Percentiles rank a stretch among this genome's conserved stretches.
These are phyloP conservation scores for Persicaria tinctoria DNA, from an alignment of 148 eudicot genomes.

Conservation along the genomic window DNA sequence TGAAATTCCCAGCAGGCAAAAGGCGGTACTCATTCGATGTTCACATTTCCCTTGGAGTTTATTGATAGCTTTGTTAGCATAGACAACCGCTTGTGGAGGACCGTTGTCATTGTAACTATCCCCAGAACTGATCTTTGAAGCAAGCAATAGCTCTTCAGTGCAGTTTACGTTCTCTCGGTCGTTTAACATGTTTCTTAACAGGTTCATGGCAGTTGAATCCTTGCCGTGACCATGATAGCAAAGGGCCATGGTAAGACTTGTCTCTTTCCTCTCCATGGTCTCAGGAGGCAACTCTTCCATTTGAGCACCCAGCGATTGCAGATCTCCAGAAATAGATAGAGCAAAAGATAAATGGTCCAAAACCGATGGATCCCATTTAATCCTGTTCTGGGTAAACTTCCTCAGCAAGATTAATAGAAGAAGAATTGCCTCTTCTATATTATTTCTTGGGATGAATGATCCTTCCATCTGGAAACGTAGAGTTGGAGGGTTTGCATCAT, in stretches of 20 bases:
- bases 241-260: slow-evolving; percentile 43
- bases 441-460: slow-evolving; percentile 68
- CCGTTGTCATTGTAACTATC: slow-evolving; percentile 10
- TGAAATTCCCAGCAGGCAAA: slow-evolving; percentile 51
- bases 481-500: slow-evolving; percentile 57
- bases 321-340: slow-evolving; percentile 48
- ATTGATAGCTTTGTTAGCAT: slow-evolving; percentile 25
- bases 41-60: slow-evolving; percentile 28
- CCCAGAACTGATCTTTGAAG: slow-evolving; percentile 42
- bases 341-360: slow-evolving; percentile 78
- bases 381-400: slow-evolving; percentile 30
- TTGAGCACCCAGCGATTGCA: slow-evolving; percentile 34
- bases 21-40: slow-evolving; percentile 35
- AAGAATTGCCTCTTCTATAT: slow-evolving; percentile 74
- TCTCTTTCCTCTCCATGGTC: slow-evolving; percentile 39
- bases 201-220: slow-evolving; percentile 39
- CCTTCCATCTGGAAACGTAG: slow-evolving; percentile 64
- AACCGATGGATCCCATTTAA: slow-evolving; percentile 65
- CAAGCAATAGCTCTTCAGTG: slow-evolving; percentile 40
- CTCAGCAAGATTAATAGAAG: slow-evolving; percentile 48
- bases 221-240: slow-evolving; percentile 67
- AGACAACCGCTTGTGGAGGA: slow-evolving; percentile 38
- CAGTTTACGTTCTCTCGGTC: slow-evolving; percentile 38
- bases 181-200: slow-evolving; percentile 39
- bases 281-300: slow-evolving; percentile 65